phyloP scores from a whole-genome alignment of 2,329 filamentous ascomycete genomes.

The Chrysoporthe cubensis region DNA sequence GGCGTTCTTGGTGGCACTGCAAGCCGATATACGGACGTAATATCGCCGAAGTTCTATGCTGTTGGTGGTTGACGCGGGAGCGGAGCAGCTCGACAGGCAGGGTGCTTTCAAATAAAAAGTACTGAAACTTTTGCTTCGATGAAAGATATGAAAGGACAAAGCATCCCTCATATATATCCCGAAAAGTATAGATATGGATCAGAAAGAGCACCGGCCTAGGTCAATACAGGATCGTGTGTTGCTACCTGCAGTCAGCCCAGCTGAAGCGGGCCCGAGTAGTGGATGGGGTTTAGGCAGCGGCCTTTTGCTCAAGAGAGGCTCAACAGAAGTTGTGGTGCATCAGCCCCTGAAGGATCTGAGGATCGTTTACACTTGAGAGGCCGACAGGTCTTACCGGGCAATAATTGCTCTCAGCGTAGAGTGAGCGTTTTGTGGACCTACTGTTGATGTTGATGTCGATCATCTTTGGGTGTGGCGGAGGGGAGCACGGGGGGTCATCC shows the following conservation, averaged over 20 bases:
- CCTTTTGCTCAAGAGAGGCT: background rate
- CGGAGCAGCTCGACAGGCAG: background rate
- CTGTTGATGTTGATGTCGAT: slow-evolving; percentile 4
- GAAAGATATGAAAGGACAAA: background rate
- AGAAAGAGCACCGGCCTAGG: background rate
- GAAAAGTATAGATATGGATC: background rate
- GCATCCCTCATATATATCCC: background rate
- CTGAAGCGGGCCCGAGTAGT: background rate
- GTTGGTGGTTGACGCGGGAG: background rate
- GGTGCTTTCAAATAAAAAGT: background rate
- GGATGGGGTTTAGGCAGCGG: background rate
- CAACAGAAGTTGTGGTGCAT: background rate
- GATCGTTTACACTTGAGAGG: background rate
- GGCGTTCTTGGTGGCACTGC: background rate
- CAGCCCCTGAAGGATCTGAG: background rate
- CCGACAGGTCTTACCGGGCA: background rate
- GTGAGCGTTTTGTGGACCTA: background rate
- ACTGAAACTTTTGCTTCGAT: background rate
- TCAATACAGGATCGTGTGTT: background rate
- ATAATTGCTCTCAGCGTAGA: background rate
- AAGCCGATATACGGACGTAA: background rate
- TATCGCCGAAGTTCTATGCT: background rate
- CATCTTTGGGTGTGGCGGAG: background rate
- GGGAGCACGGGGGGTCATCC: background rate
- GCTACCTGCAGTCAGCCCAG: background rate